Percentiles rank a stretch among this genome's conserved stretches.
Conservation (phyloP, 2,329 filamentous ascomycete species). For the Knufia petricola region DNA sequence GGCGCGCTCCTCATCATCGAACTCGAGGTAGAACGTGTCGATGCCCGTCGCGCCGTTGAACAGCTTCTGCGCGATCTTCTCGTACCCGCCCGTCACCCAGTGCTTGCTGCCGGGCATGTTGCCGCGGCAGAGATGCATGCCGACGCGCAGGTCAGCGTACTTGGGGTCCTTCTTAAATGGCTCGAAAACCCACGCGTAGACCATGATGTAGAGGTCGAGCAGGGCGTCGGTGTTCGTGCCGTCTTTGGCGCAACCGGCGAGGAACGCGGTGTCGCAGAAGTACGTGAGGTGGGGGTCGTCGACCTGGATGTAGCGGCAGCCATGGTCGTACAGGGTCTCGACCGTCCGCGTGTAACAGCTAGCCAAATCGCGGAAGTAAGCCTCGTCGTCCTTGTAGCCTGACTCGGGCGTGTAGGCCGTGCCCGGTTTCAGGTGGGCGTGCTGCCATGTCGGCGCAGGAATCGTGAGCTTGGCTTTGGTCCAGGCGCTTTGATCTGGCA, state of each 20-base stretch:
- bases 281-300: constrained; percentile 61
- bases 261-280: constrained; percentile 65
- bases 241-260: constrained; percentile 59
- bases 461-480: constrained; percentile 13
- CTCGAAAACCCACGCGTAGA: constrained; percentile 60
- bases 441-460: constrained; percentile 14
- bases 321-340: constrained; percentile 51
- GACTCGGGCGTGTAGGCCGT: constrained; percentile 46
- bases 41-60: constrained; percentile 12
- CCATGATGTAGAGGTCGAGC: constrained; percentile 62
- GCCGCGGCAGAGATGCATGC: constrained; percentile 16
- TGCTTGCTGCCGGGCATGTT: constrained; percentile 14
- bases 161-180: constrained; percentile 38
- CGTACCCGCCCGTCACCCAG: constrained; percentile 15
- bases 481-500: constrained; percentile 9
- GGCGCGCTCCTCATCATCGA: constrained; percentile 15
- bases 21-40: constrained; percentile 17
- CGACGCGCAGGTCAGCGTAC: constrained; percentile 11
- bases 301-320: constrained; percentile 57
- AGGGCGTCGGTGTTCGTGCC: constrained; percentile 60
- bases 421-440: constrained; percentile 38
- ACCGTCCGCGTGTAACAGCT: constrained; percentile 55
- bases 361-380: constrained; percentile 54
- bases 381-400: constrained; percentile 47
- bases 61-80: constrained; percentile 14